Percentiles rank a stretch among this genome's conserved stretches.
These are phyloP conservation scores for Collybia sordida DNA, from an alignment of 768 basidiomycete species.

Conservation along the genomic window DNA sequence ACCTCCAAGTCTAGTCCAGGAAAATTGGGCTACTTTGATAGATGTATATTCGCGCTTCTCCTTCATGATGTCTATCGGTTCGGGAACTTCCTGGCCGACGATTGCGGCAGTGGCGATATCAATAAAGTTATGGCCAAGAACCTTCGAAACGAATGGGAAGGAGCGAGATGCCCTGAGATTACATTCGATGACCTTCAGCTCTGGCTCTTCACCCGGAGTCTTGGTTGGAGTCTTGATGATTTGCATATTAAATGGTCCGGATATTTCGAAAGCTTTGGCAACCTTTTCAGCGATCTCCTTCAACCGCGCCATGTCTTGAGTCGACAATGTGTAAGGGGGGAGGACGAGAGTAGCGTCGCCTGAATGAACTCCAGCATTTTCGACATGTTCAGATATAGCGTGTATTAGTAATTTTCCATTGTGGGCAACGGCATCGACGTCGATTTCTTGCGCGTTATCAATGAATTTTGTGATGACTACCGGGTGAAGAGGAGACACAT, in stretches of 20 bases:
- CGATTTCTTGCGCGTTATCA: slow-evolving; percentile 95
- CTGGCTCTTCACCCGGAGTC: slow-evolving; percentile 48
- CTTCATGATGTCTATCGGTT: slow-evolving; percentile 89
- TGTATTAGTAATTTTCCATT: slow-evolving; percentile 90
- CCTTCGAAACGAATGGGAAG: slow-evolving; percentile 99
- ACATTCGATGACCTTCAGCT: slow-evolving; percentile 98
- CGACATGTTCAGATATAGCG: slow-evolving; percentile 97
- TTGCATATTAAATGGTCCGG: slow-evolving; percentile 99
- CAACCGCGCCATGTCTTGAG: slow-evolving; percentile 78
- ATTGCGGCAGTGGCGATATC: slow-evolving; percentile 91
- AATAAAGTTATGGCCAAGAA: slow-evolving; percentile 96
- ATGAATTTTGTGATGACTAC: slow-evolving; percentile 99
- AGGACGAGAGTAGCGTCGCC: slow-evolving; percentile 98
- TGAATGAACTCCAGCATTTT: slow-evolving; percentile 98
- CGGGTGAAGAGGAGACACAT: slow-evolving; percentile 94
- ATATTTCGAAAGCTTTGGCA: slow-evolving; percentile 91
- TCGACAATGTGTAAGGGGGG: slow-evolving; percentile 82
- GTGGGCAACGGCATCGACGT: slow-evolving; percentile 96
- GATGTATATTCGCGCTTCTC: slow-evolving; percentile 87
- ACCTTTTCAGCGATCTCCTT: slow-evolving; percentile 96
- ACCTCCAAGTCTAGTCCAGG: slow-evolving; percentile 94
- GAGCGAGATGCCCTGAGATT: slow-evolving; percentile 97
- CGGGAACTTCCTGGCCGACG: slow-evolving; percentile 81
- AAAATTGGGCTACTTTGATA: slow-evolving; percentile 98
- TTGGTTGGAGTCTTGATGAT: slow-evolving; percentile 81